These are phyloP conservation scores for Rhizopus microsporus DNA, from an alignment of 371 early-diverging fungal species.

Conservation along the genomic window DNA sequence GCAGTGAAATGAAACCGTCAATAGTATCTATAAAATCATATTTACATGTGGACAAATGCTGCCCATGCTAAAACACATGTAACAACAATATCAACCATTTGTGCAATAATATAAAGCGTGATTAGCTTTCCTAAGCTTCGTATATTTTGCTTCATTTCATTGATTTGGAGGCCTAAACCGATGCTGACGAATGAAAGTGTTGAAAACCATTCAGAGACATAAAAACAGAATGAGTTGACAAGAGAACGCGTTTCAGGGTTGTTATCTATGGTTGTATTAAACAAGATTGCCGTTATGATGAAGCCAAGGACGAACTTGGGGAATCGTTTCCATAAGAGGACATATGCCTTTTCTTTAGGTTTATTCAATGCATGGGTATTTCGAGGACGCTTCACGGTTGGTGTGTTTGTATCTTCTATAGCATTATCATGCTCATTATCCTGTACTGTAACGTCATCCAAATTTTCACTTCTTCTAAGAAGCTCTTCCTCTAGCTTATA, in stretches of 20 bases:
- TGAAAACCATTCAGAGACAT: conserved; percentile 65
- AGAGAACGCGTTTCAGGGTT: conserved; percentile 29
- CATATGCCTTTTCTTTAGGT: conserved; percentile 30
- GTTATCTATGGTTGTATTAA: conserved; percentile 54
- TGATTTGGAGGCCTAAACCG: conserved; percentile 58
- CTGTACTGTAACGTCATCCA: conserved; percentile 9
- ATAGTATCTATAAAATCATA: not conserved
- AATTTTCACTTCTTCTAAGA: conserved; percentile 11
- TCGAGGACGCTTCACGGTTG: conserved; percentile 24
- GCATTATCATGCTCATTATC: conserved; percentile 4
- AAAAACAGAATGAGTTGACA: conserved; percentile 58
- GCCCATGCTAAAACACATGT: conserved; percentile 57
- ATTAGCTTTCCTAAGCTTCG: conserved; percentile 52
- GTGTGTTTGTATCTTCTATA: conserved; percentile 13
- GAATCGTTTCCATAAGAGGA: conserved; percentile 59
- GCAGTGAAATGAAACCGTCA: not conserved
- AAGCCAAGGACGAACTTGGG: conserved; percentile 69
- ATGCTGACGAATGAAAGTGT: conserved; percentile 66
- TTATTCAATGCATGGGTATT: conserved; percentile 12
- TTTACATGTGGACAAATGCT: conserved; percentile 43
- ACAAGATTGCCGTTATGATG: conserved; percentile 57
- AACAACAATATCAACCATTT: conserved; percentile 58
- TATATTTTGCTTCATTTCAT: conserved; percentile 54
- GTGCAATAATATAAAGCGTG: conserved; percentile 56
- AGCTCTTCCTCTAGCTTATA: conserved; percentile 33